A percentile compares a stretch with the other conserved stretches of the same genome.
Conservation (phyloP, 192 early-diverging fungal species). For the Globomyces pollinis-pini region DNA sequence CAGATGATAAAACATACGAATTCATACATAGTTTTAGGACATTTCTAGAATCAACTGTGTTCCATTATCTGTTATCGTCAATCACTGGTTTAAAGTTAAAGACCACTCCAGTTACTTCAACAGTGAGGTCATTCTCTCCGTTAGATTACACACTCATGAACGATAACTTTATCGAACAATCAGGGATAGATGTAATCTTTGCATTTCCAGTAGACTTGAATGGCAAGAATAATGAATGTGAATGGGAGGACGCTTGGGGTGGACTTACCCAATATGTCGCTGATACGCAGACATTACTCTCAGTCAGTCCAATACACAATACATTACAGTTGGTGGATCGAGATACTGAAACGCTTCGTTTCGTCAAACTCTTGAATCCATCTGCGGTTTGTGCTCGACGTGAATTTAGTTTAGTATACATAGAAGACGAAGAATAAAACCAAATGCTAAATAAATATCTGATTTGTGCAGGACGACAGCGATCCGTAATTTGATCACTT, state of each 20-base stretch:
- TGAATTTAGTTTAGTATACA: conserved; percentile 2
- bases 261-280: neutral
- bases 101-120: neutral
- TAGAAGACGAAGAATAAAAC: neutral
- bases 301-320: neutral
- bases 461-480: too few relatives aligned
- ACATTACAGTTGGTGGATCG: neutral
- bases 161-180: neutral
- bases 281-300: neutral
- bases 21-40: too few relatives aligned
- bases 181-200: neutral
- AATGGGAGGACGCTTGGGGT: neutral
- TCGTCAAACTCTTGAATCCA: neutral
- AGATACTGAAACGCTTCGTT: neutral
- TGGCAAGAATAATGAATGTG: neutral
- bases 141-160: neutral
- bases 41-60: neutral
- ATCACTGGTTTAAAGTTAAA: neutral
- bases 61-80: neutral
- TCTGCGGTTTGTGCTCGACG: neutral
- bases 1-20: neutral
- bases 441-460: too few relatives aligned
- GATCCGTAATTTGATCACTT: too few relatives aligned
- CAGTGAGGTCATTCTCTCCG: neutral
- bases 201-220: neutral